Evolutionary conservation across 169 alveolate species (phyloP).

Genomic region (Hammondia hammondi): DNA sequence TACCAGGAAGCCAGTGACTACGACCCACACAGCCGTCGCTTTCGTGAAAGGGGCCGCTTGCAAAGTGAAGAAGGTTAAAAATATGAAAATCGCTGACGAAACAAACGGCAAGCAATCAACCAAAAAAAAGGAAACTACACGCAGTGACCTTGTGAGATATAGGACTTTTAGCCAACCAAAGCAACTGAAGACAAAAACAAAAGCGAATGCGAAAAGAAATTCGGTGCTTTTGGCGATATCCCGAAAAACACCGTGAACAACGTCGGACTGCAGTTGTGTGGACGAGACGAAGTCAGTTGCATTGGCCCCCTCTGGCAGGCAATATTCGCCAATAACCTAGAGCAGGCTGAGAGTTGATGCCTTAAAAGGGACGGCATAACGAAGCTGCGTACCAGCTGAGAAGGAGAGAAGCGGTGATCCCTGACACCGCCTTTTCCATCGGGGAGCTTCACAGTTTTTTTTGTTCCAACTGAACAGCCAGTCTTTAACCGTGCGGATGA

Average conservation of each 20-base stretch:
- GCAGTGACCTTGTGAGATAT: background rate
- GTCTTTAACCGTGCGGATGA: background rate
- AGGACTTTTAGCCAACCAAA: background rate
- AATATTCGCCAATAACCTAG: constrained; percentile 53
- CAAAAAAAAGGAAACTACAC: background rate
- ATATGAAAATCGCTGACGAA: background rate
- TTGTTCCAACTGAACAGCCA: background rate
- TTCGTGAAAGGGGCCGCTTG: background rate
- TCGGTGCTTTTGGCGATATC: constrained; percentile 55
- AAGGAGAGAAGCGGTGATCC: constrained; percentile 18
- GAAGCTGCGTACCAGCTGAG: constrained; percentile 39
- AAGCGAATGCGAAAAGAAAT: constrained; percentile 34
- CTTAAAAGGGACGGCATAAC: too few species aligned
- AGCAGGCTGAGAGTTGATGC: background rate
- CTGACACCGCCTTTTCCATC: constrained; percentile 52
- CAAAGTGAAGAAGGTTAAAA: background rate
- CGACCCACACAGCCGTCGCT: background rate
- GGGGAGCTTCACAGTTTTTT: constrained; percentile 41
- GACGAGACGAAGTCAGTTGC: constrained; percentile 22
- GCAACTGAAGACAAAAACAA: background rate
- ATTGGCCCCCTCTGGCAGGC: constrained; percentile 35
- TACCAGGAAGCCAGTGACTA: background rate
- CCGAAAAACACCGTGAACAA: constrained; percentile 37
- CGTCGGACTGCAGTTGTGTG: background rate
- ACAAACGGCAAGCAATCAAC: background rate